These are phyloP conservation scores for Amylocystis lapponica DNA, from an alignment of 768 basidiomycete genomes.

Conservation along the genomic window DNA sequence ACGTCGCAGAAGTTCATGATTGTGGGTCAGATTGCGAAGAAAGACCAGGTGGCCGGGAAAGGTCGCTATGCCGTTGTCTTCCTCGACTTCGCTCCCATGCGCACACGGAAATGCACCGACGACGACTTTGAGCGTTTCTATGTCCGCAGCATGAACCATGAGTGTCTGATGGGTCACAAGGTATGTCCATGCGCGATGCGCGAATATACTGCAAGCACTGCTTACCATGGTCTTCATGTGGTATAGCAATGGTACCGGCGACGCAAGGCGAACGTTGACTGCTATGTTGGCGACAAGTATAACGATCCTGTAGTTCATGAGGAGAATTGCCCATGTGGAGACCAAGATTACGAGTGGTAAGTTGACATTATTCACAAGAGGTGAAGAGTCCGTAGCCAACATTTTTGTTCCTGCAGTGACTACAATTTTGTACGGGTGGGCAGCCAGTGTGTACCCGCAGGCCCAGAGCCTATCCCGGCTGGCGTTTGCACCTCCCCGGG, in stretches of 20 bases:
- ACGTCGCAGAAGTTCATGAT: conserved; percentile 96
- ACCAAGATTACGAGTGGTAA: conserved; percentile 93
- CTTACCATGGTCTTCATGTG: background rate
- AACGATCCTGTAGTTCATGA: conserved; percentile 79
- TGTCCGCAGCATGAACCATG: conserved; percentile 55
- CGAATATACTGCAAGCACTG: background rate
- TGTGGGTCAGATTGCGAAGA: conserved; percentile 67
- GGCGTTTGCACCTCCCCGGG: conserved; percentile 55
- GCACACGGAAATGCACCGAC: conserved; percentile 59
- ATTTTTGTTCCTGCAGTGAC: conserved; percentile 45
- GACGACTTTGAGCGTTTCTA: conserved; percentile 87
- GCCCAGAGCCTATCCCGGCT: conserved; percentile 82
- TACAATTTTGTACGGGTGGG: conserved; percentile 82
- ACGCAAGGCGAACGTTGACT: conserved; percentile 75
- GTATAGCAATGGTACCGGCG: conserved; percentile 89
- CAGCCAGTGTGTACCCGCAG: conserved; percentile 72
- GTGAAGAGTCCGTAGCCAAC: background rate
- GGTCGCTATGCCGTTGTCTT: conserved; percentile 68
- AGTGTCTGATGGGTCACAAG: conserved; percentile 95
- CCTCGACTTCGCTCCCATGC: conserved; percentile 76
- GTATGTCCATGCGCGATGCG: conserved; percentile 19
- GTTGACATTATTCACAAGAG: conserved; percentile 9
- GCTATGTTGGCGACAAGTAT: conserved; percentile 90
- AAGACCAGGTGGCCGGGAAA: conserved; percentile 44
- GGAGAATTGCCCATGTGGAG: conserved; percentile 76